Evolutionary conservation across 129 eudicot species (phyloP).

Genomic region (Erigeron canadensis): DNA sequence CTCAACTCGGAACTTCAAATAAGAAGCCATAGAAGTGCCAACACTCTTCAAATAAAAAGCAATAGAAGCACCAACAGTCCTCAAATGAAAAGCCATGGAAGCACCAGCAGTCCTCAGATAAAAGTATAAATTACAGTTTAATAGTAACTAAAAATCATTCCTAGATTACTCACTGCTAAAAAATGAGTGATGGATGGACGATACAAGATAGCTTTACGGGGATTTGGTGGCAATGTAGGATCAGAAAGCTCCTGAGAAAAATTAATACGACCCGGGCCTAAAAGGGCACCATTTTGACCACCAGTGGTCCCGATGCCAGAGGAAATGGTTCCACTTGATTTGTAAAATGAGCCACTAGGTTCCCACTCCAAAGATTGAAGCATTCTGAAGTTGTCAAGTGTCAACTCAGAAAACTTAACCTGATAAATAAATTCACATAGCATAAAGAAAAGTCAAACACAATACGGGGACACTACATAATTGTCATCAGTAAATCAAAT

Average conservation of each 20-base stretch:
- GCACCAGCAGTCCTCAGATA: neutral
- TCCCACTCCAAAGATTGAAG: conserved; percentile 97
- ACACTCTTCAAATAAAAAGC: too few relatives aligned
- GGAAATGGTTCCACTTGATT: conserved; percentile 45
- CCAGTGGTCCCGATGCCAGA: conserved; percentile 30
- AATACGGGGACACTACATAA: conserved; percentile 4
- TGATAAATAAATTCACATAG: conserved; percentile 29
- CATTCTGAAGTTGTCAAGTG: conserved; percentile 87
- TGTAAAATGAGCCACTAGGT: conserved; percentile 89
- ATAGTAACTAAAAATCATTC: neutral
- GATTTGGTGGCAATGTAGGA: conserved; percentile 93
- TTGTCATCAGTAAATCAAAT: too few relatives aligned
- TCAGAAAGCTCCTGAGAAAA: conserved; percentile 71
- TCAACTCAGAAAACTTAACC: conserved; percentile 90
- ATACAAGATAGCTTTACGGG: conserved; percentile 87
- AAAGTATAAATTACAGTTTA: neutral
- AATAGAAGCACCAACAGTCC: neutral
- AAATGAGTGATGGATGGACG: conserved; percentile 93
- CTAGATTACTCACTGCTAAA: conserved; percentile 70
- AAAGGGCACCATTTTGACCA: conserved; percentile 49
- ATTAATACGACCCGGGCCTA: conserved; percentile 41
- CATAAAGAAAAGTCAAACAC: conserved; percentile 3
- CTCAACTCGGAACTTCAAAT: neutral
- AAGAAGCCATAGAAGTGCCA: too few relatives aligned
- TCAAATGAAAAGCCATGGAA: neutral